Percentiles rank a stretch among this genome's conserved stretches.
These are phyloP conservation scores for Exophiala xenobiotica DNA, from an alignment of 2,329 filamentous ascomycete genomes.

Conservation along the genomic window DNA sequence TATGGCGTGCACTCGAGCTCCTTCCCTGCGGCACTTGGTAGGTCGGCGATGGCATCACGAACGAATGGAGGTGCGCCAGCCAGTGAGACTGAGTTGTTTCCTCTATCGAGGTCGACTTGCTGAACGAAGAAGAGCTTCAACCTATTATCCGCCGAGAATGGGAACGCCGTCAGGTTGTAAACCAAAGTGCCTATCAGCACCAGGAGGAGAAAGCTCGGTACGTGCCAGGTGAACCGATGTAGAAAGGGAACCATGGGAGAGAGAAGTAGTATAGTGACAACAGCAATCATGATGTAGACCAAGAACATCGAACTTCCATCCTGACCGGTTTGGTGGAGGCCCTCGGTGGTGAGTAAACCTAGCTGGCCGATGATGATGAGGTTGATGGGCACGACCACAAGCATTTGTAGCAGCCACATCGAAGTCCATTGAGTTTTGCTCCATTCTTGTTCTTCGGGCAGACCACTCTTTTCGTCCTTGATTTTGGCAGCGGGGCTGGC, in stretches of 20 bases:
- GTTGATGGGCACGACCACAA: constrained; percentile 74
- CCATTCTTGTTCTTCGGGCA: constrained; percentile 72
- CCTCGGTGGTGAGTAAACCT: constrained; percentile 68
- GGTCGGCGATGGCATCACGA: constrained; percentile 61
- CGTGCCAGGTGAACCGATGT: constrained; percentile 78
- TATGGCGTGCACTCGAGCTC: constrained; percentile 51
- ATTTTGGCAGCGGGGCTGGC: constrained; percentile 9
- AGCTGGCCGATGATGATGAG: constrained; percentile 76
- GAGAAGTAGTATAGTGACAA: constrained; percentile 69
- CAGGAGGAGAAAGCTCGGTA: constrained; percentile 73
- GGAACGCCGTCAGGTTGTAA: constrained; percentile 85
- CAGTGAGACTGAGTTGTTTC: constrained; percentile 68
- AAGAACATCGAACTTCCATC: constrained; percentile 74
- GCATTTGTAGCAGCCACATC: constrained; percentile 84
- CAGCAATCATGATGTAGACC: constrained; percentile 69
- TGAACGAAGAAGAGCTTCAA: constrained; percentile 90
- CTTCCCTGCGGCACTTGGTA: constrained; percentile 70
- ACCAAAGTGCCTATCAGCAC: constrained; percentile 73
- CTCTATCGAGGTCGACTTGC: constrained; percentile 71
- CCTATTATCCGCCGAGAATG: constrained; percentile 75
- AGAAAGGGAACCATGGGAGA: constrained; percentile 79
- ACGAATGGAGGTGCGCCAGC: constrained; percentile 68
- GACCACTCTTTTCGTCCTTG: constrained; percentile 30
- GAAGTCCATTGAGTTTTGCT: constrained; percentile 74
- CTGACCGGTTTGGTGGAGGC: constrained; percentile 75